A percentile compares a stretch with the other conserved stretches of the same genome.
Evolutionary conservation across 306 rosid genomes (phyloP).

Genomic region (Begonia masoniana): DNA sequence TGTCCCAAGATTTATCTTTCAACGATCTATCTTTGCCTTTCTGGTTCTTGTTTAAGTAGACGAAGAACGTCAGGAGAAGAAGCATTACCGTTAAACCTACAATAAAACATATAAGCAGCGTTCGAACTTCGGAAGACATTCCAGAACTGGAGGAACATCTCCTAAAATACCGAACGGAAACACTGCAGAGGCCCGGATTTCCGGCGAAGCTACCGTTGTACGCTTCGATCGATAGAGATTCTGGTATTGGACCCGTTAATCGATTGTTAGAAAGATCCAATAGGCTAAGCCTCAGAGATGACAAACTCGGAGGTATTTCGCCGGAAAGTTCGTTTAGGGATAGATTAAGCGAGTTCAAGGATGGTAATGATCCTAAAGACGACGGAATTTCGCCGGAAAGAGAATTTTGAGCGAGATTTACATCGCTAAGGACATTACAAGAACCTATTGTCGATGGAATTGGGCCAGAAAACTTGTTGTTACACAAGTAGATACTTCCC

Average conservation of each 20-base stretch:
- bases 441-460: conserved; percentile 54
- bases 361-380: conserved; percentile 45
- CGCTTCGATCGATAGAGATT: conserved; percentile 39
- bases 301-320: conserved; percentile 42
- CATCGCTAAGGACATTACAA: conserved; percentile 30
- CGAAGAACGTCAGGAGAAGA: conserved; percentile 16
- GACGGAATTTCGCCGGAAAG: conserved; percentile 46
- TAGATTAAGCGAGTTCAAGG: conserved; percentile 46
- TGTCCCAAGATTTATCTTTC: conserved; percentile 76
- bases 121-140: conserved; percentile 29
- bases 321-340: conserved; percentile 58
- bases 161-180: conserved; percentile 18
- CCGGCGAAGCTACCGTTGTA: conserved; percentile 75
- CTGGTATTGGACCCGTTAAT: conserved; percentile 49
- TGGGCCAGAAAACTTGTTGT: conserved; percentile 39
- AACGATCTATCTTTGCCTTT: conserved; percentile 36
- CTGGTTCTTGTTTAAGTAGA: conserved; percentile 23
- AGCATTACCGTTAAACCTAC: conserved; percentile 22
- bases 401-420: conserved; percentile 46
- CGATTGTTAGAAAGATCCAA: conserved; percentile 58
- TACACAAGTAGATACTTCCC: conserved; percentile 38
- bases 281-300: conserved; percentile 41
- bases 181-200: conserved; percentile 56
- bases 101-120: conserved; percentile 38
- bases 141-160: conserved; percentile 32